These are phyloP conservation scores for Leccinum angustisporum DNA, from an alignment of 1,284 basidiomycete genomes.

Conservation along the genomic window DNA sequence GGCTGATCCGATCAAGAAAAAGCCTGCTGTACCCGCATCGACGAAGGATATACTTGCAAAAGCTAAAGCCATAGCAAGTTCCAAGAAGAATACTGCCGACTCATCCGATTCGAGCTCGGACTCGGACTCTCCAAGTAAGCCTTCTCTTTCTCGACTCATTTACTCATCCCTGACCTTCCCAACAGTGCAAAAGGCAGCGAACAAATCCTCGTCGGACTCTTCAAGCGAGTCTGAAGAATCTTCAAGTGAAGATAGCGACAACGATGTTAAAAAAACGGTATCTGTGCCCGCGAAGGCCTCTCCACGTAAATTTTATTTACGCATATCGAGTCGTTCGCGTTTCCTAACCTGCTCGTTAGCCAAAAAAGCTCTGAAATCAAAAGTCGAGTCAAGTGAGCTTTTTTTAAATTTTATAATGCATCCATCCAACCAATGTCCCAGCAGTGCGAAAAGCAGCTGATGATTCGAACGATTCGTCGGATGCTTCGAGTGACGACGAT, in stretches of 20 bases:
- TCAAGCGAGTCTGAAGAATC: constrained; percentile 14
- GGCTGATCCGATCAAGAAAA: constrained; percentile 8
- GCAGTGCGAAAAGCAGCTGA: background rate
- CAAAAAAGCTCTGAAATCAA: background rate
- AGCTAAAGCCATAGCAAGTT: background rate
- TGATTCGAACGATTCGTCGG: background rate
- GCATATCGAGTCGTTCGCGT: background rate
- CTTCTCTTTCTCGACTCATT: background rate
- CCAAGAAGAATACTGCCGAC: background rate
- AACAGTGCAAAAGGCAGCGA: background rate
- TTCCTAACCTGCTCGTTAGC: background rate
- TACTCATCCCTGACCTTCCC: background rate
- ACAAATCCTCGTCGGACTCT: constrained; percentile 1
- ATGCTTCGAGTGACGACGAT: background rate
- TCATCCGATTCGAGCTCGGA: constrained; percentile 3
- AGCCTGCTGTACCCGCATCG: constrained; percentile 9
- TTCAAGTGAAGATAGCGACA: constrained; percentile 9
- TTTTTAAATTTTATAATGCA: background rate
- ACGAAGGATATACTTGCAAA: constrained; percentile 29
- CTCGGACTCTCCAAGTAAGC: background rate
- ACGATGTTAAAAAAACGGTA: constrained; percentile 1
- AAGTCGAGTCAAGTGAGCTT: background rate
- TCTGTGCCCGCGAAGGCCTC: background rate
- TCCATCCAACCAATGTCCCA: background rate
- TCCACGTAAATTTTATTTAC: constrained; percentile 4